Evolutionary conservation across 202 grass and related monocot genomes (phyloP).

Genomic region (Hordeum pubiflorum): DNA sequence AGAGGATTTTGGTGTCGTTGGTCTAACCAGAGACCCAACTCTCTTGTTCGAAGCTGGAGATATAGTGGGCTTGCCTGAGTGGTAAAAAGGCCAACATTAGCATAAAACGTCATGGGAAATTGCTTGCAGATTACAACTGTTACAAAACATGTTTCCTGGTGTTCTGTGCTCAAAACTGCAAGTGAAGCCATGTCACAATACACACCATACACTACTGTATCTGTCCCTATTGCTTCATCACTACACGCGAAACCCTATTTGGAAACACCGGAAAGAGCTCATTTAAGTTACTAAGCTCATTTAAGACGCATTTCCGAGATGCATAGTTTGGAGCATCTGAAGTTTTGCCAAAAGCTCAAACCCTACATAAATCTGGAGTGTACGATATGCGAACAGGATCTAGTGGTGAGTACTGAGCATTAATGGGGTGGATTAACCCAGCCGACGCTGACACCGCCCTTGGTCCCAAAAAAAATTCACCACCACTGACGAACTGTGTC

Average conservation of each 20-base stretch:
- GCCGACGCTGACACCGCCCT: neutral
- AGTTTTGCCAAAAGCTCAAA: neutral
- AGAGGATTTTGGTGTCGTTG: conserved; percentile 70
- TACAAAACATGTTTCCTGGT: neutral
- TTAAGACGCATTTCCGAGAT: neutral
- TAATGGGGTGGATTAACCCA: neutral
- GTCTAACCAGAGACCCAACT: conserved; percentile 31
- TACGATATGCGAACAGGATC: neutral
- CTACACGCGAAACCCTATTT: neutral
- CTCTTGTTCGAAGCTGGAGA: conserved; percentile 59
- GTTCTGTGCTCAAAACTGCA: too few species aligned
- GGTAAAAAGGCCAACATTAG: conserved; percentile 11
- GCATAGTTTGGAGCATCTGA: neutral
- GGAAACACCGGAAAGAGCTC: neutral
- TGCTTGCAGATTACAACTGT: neutral
- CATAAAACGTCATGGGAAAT: neutral
- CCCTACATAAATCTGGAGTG: neutral
- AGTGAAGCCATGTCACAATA: too few species aligned
- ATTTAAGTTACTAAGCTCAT: neutral
- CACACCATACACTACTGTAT: too few species aligned
- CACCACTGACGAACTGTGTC: neutral
- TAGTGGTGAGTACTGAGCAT: neutral
- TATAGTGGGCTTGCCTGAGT: conserved; percentile 44
- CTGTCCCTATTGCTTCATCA: neutral
- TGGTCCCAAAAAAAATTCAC: neutral